Conservation (phyloP, 2,329 filamentous ascomycete species). For the Aspergillus novofumigatus region DNA sequence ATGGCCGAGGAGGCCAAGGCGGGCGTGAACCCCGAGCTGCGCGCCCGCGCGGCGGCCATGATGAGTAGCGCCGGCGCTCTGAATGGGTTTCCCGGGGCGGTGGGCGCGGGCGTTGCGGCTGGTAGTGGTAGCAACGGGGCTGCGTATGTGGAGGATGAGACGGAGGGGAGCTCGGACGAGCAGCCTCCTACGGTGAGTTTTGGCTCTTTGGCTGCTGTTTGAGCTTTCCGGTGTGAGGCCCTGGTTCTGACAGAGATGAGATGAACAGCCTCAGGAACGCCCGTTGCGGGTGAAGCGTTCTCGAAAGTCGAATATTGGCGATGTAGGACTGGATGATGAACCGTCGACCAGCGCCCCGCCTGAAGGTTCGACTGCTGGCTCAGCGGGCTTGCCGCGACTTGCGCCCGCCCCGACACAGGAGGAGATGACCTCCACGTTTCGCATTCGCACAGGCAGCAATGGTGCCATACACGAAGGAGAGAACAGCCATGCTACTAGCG, state of each 20-base stretch:
- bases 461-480: slow-evolving; percentile 24
- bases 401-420: slow-evolving; percentile 35
- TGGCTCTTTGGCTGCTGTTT: neutral
- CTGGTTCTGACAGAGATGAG: neutral
- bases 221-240: neutral
- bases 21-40: slow-evolving; percentile 32
- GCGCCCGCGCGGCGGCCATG: slow-evolving; percentile 32
- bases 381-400: slow-evolving; percentile 30
- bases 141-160: slow-evolving; percentile 38
- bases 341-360: slow-evolving; percentile 16
- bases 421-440: slow-evolving; percentile 36
- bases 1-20: slow-evolving; percentile 39
- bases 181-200: slow-evolving; percentile 39
- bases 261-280: slow-evolving; percentile 42
- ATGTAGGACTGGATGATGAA: slow-evolving; percentile 23
- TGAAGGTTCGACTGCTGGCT: slow-evolving; percentile 16
- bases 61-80: slow-evolving; percentile 23
- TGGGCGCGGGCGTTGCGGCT: slow-evolving; percentile 7
- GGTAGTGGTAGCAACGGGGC: slow-evolving; percentile 18
- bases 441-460: slow-evolving; percentile 28
- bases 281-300: slow-evolving; percentile 43
- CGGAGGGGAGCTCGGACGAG: slow-evolving; percentile 42
- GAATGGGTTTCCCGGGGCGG: slow-evolving; percentile 18
- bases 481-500: slow-evolving; percentile 12
- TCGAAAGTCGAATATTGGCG: slow-evolving; percentile 33